Percentiles rank a stretch among this genome's conserved stretches.
Conservation (phyloP, 164 flowering plant genomes). For the Echeveria elegans region DNA sequence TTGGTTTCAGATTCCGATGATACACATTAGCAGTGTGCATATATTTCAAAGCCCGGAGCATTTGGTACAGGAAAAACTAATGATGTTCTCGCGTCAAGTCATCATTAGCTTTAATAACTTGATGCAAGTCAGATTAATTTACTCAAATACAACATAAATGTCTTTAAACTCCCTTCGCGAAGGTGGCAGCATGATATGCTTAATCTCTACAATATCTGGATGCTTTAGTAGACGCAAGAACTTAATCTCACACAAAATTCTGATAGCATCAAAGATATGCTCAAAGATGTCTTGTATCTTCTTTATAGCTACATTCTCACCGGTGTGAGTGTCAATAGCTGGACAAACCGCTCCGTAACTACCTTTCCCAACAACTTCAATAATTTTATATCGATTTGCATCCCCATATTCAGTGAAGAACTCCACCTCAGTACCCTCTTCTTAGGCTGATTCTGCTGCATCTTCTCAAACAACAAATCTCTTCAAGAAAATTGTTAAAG, state of each 20-base stretch:
- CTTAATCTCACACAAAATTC: slow-evolving; percentile 6
- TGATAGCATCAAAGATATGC: slow-evolving; percentile 6
- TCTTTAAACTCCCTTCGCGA: slow-evolving; percentile 2
- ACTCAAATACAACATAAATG: slow-evolving; percentile 6
- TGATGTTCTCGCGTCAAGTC: slow-evolving; percentile 7
- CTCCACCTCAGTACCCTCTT: slow-evolving; percentile 11
- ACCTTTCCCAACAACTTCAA: slow-evolving; percentile 8
- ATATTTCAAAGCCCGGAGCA: slow-evolving; percentile 6
- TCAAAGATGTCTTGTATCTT: slow-evolving; percentile 1
- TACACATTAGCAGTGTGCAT: slow-evolving; percentile 7
- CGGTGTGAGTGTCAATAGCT: slow-evolving; percentile 5
- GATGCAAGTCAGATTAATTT: slow-evolving; percentile 3
- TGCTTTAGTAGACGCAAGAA: neutral
- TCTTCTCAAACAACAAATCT: slow-evolving; percentile 11
- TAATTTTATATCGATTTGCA: slow-evolving; percentile 3
- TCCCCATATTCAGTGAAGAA: slow-evolving; percentile 6
- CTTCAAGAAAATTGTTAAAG: neutral
- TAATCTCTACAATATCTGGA: neutral
- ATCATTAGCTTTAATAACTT: slow-evolving; percentile 7
- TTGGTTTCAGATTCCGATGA: slow-evolving; percentile 58
- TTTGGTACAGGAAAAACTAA: slow-evolving; percentile 2
- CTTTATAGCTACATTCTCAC: slow-evolving; percentile 2
- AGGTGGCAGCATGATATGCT: slow-evolving; percentile 6
- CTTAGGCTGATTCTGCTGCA: slow-evolving; percentile 40
- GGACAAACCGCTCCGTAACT: slow-evolving; percentile 2